Base-by-base conservation (phyloP, 495 filamentous ascomycete species). In the Pseudomonodictys pantanalensis region DNA sequence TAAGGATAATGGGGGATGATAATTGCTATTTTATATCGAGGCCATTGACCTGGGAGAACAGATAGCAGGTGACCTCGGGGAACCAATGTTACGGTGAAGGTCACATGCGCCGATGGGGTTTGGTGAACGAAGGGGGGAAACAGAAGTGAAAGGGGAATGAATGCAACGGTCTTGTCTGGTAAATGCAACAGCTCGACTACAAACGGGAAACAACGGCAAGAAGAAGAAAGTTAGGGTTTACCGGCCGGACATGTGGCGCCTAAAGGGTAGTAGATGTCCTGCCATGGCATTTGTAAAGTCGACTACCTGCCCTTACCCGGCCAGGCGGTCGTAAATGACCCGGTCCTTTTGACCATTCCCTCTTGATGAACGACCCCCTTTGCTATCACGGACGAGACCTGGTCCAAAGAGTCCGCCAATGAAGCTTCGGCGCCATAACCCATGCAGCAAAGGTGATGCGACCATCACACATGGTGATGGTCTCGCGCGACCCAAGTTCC, bases 161-260 rank as follows among this genome's bases (percentile, higher is more conserved):
- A 63, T 63, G 61, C 43, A 64, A 57, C 47, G 17, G 47, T 3
- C 33, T 26, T 17, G 58, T 39, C 38, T 25, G 35, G 49, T 45
- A 30, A 17, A 61, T 53, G 38, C 41, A 42, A 26, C 23, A 38
- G 58, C 56, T 51, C 23, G 20, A 51, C 38, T 33, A 49, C n/a
- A 42, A 8, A 20, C 46, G 56, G 38, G 45, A 61, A 55, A 52
- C 51, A 43, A 25, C 52, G 53, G 32, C 22, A 26, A 32, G 26
- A 53, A 48, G 47, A 43, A 52, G 43, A 43, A 33, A 22, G 15
- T 23, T 10, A 50, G 18, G 49, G 50, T 28, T 33, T 49, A 42
- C 39, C 49, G 53, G 24, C 20, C 20, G n/a, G 9, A 55, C 23
- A 11, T 63, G 52, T 49, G 54, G 61, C 61, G 55, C 61, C 48